Percentiles rank a stretch among this genome's conserved stretches.
These are phyloP conservation scores for Sphaerostilbella broomeana DNA, from an alignment of 2,329 filamentous ascomycete genomes.

Conservation along the genomic window DNA sequence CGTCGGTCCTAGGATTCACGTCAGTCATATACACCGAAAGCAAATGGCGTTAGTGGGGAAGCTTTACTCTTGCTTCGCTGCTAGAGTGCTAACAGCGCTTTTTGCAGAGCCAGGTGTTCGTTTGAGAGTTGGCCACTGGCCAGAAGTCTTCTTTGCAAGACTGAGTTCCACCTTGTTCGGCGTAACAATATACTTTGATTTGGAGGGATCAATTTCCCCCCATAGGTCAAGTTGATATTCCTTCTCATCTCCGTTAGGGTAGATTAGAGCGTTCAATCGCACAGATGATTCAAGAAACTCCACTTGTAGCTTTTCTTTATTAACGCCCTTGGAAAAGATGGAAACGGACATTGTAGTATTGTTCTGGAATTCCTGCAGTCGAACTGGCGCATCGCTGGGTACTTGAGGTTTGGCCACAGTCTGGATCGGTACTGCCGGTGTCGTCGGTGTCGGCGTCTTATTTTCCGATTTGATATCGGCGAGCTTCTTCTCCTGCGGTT, in stretches of 20 bases:
- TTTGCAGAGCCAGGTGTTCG: too few species aligned
- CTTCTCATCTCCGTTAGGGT: slow-evolving; percentile 49
- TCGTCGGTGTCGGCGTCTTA: background rate
- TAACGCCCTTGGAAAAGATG: slow-evolving; percentile 37
- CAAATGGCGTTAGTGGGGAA: too few species aligned
- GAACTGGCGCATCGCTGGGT: slow-evolving; percentile 20
- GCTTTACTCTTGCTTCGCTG: slow-evolving; percentile 19
- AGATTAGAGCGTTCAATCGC: slow-evolving; percentile 24
- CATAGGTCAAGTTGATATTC: slow-evolving; percentile 59
- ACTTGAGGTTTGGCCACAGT: slow-evolving; percentile 15
- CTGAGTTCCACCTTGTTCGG: slow-evolving; percentile 74
- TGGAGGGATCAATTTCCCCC: slow-evolving; percentile 53
- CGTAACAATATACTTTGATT: slow-evolving; percentile 59
- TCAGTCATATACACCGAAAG: too few species aligned
- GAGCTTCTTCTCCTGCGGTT: slow-evolving; percentile 27
- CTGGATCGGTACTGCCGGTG: background rate
- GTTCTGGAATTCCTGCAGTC: slow-evolving; percentile 33
- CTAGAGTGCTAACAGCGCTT: slow-evolving; percentile 2
- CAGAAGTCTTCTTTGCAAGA: slow-evolving; percentile 59
- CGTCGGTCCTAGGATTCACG: slow-evolving; percentile 11
- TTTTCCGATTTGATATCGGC: slow-evolving; percentile 14
- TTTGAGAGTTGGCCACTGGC: slow-evolving; percentile 56
- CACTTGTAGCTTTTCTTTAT: slow-evolving; percentile 35
- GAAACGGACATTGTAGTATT: slow-evolving; percentile 30
- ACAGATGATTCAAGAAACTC: slow-evolving; percentile 25